phyloP scores from a whole-genome alignment of 1,284 basidiomycete species.

The Coniferiporia weirii region DNA sequence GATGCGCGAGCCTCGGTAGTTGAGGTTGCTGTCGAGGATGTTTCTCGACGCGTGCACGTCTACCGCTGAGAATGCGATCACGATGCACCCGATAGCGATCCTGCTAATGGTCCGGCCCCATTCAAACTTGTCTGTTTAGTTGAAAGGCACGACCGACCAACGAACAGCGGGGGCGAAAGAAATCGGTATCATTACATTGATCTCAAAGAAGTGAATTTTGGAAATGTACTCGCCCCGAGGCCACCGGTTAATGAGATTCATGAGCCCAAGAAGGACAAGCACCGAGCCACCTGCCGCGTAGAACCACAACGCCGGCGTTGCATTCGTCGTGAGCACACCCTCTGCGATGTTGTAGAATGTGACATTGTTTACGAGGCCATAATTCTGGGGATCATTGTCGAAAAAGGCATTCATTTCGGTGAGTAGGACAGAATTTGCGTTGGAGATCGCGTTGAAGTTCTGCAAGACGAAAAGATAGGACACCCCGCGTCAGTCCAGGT shows the following conservation, averaged over 20 bases:
- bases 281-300: slow-evolving; percentile 12
- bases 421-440: slow-evolving; percentile 8
- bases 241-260: slow-evolving; percentile 10
- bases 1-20: slow-evolving; percentile 12
- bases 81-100: slow-evolving; percentile 3
- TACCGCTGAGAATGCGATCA: slow-evolving; percentile 11
- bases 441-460: slow-evolving; percentile 16
- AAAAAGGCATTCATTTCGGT: slow-evolving; percentile 9
- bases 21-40: slow-evolving; percentile 1
- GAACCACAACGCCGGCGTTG: slow-evolving; percentile 18
- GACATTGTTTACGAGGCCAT: slow-evolving; percentile 1
- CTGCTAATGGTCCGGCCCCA: slow-evolving; percentile 16
- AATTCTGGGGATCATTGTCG: slow-evolving; percentile 3
- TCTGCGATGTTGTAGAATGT: slow-evolving; percentile 9
- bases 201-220: background rate
- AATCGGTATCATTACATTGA: background rate
- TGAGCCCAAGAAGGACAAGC: slow-evolving; percentile 1
- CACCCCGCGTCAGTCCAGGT: background rate
- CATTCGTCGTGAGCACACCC: slow-evolving; percentile 10
- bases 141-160: background rate
- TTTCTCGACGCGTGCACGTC: slow-evolving; percentile 8
- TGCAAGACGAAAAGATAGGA: background rate
- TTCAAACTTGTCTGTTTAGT: slow-evolving; percentile 11
- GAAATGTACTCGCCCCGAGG: background rate
- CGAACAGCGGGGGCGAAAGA: background rate